Evolutionary conservation across 2,329 filamentous ascomycete species (phyloP).

Genomic region (Aspergillus carbonarius): DNA sequence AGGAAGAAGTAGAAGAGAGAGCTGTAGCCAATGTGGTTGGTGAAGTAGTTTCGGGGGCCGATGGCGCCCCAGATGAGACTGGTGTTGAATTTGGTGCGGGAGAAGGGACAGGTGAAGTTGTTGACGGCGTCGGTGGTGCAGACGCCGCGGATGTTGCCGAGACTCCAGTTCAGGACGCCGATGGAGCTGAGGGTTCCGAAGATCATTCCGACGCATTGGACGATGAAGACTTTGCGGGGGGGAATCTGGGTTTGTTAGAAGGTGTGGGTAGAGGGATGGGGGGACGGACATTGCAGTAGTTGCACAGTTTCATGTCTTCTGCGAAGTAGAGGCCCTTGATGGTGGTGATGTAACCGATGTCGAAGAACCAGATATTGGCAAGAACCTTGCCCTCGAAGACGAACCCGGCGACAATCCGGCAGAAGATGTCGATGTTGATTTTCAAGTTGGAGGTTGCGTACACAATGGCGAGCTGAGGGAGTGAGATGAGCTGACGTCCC

Average conservation of each 20-base stretch:
- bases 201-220: conserved; percentile 49
- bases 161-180: conserved; percentile 46
- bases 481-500: not conserved
- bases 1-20: conserved; percentile 68
- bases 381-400: conserved; percentile 33
- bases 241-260: conserved; percentile 29
- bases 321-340: conserved; percentile 30
- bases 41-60: conserved; percentile 66
- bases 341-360: conserved; percentile 25
- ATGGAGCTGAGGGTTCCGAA: conserved; percentile 47
- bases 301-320: conserved; percentile 30
- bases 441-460: conserved; percentile 28
- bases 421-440: conserved; percentile 31
- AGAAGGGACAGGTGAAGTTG: conserved; percentile 57
- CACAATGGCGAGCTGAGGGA: conserved; percentile 21
- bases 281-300: conserved; percentile 23
- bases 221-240: conserved; percentile 49
- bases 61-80: conserved; percentile 70
- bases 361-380: conserved; percentile 33
- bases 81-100: conserved; percentile 62
- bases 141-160: conserved; percentile 44
- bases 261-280: conserved; percentile 22
- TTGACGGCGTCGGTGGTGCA: conserved; percentile 56
- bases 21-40: conserved; percentile 58
- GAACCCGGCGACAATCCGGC: conserved; percentile 30